A percentile compares a stretch with the other conserved stretches of the same genome.
Conservation (phyloP, 2,329 filamentous ascomycete species). For the Lecanicillium sp. region DNA sequence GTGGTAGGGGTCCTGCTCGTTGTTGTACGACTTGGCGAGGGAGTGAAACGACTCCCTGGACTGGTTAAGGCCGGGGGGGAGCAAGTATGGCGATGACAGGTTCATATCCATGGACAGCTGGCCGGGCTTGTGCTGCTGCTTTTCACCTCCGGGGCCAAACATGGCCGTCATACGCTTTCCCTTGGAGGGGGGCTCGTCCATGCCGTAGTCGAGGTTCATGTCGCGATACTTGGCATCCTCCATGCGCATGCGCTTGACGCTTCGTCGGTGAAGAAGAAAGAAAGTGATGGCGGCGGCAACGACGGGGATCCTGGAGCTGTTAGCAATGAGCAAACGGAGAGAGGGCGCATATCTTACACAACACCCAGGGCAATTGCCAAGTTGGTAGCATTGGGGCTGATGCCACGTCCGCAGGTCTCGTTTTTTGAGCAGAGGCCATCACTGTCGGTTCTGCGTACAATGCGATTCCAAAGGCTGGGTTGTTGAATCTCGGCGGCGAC, state of each 20-base stretch:
- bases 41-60: constrained; percentile 86
- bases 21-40: constrained; percentile 67
- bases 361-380: constrained; percentile 64
- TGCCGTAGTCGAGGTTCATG: constrained; percentile 86
- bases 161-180: constrained; percentile 27
- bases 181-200: constrained; percentile 48
- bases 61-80: constrained; percentile 72
- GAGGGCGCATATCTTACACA: constrained; percentile 48
- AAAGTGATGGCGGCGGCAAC: constrained; percentile 60
- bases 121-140: constrained; percentile 39
- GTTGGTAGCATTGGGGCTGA: constrained; percentile 48
- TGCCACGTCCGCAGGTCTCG: constrained; percentile 55
- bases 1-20: constrained; percentile 80
- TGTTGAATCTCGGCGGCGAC: neutral
- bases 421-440: constrained; percentile 20
- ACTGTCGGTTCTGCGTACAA: constrained; percentile 7
- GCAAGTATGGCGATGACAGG: constrained; percentile 79
- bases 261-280: constrained; percentile 72
- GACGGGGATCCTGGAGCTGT: constrained; percentile 63
- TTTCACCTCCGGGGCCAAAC: constrained; percentile 49
- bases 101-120: constrained; percentile 69
- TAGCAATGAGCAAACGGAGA: constrained; percentile 15
- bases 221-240: constrained; percentile 86
- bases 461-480: constrained; percentile 7
- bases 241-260: constrained; percentile 60